Base-by-base conservation (phyloP, 1,284 basidiomycete species). In the Phellopilus nigrolimitatus region DNA sequence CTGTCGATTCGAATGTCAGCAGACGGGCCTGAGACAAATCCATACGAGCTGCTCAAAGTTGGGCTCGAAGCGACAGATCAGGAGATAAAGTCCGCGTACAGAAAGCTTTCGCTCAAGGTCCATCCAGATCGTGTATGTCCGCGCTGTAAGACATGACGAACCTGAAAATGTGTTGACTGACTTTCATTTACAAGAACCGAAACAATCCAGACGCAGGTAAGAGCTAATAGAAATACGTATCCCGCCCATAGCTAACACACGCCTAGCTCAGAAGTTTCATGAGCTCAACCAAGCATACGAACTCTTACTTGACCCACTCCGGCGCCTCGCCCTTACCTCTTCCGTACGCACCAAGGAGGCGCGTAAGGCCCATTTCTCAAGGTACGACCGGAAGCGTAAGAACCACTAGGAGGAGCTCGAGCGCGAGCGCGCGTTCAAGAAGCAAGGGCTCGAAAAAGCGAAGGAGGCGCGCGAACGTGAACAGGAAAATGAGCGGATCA, bases 271-370 rank as follows among this genome's bases (percentile, higher is more conserved):
- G 49, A 89, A 90, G 64, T 97, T 97, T 65, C 90, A 95, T 64
- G 82, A 88, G 56, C 80, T 97, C 49, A 91, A 88, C 47, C 78
- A 88, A 51, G 87, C 93, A 0, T 88, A 91, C 57, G 88, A 92
- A 59, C 77, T 94, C 15, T 75, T 97, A 2, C 81, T 90, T 53
- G 90, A 95, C 61, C 88, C 88, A 0, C 71, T 87, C 5, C 83
- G 89, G 46, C 82, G 92, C 19, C 76, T 89, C n/a, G 88, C 84
- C 3, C 71, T 95, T 34, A 90, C 94, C 62, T 86, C 85, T 1
- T 87, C 88, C 62, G 69, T 89, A 7, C 82, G 88, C 47, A 68
- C 85, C 1, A 83, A 89, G 55, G 75, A 81, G 19, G 86, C 84
- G 4, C 78, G 82, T 49, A 82, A 81, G 38, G 81, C 83, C 47